Conservation (phyloP, 2,329 filamentous ascomycete genomes). For the Leptoxyphium fumago region DNA sequence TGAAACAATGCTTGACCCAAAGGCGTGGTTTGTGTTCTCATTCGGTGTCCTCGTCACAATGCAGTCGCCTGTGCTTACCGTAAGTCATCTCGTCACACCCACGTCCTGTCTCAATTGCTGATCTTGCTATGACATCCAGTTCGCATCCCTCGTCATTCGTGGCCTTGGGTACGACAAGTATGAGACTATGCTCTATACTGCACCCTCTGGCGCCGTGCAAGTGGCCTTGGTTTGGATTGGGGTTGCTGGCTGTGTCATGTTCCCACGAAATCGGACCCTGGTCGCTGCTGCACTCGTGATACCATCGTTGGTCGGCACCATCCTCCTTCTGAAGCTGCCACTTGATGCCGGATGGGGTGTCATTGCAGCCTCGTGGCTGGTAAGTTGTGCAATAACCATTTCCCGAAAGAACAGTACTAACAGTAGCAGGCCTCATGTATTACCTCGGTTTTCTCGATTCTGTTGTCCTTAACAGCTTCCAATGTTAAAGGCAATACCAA, state of each 20-base stretch:
- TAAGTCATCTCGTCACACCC: conserved; percentile 5
- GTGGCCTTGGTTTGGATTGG: conserved; percentile 34
- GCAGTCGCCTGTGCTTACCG: conserved; percentile 31
- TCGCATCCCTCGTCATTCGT: conserved; percentile 37
- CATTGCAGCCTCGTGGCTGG: conserved; percentile 34
- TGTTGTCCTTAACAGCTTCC: conserved; percentile 31
- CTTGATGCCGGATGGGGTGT: conserved; percentile 31
- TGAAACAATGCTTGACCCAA: conserved; percentile 30
- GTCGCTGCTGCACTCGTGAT: conserved; percentile 27
- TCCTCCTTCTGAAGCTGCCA: conserved; percentile 30
- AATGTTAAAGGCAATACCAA: conserved; percentile 41
- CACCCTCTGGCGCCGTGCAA: conserved; percentile 35
- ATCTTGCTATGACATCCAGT: conserved; percentile 9
- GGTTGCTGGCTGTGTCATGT: conserved; percentile 23
- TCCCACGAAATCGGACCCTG: conserved; percentile 26
- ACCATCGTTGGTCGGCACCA: conserved; percentile 29
- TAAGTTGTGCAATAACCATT: background rate
- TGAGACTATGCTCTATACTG: conserved; percentile 33
- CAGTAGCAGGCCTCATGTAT: conserved; percentile 24
- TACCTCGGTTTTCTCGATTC: conserved; percentile 27
- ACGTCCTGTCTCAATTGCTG: background rate
- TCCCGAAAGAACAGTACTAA: background rate
- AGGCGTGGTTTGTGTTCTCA: conserved; percentile 31
- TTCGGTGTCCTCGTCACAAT: conserved; percentile 35
- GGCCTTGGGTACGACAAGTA: conserved; percentile 30